Percentiles rank a stretch among this genome's conserved stretches.
phyloP scores from a whole-genome alignment of 495 filamentous ascomycete genomes.

The Viridothelium virens region DNA sequence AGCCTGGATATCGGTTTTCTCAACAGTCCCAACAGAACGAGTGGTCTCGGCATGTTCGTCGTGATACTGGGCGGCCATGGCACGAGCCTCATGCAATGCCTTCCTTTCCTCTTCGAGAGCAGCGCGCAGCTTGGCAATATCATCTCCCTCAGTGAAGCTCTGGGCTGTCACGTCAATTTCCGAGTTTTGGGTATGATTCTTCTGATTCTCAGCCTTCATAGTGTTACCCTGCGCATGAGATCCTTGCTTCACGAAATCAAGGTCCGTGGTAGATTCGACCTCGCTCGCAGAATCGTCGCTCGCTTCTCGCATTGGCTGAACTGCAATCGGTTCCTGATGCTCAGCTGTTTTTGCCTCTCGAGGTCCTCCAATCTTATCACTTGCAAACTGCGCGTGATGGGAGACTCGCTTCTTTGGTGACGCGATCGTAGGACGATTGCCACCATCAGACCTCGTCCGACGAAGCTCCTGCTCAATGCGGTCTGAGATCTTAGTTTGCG shows the following conservation, averaged over 20 bases:
- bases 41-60: neutral
- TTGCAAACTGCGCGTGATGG: neutral
- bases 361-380: neutral
- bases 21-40: neutral
- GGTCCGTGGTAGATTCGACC: slow-evolving; percentile 30
- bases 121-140: slow-evolving; percentile 29
- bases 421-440: neutral
- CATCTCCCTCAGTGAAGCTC: slow-evolving; percentile 26
- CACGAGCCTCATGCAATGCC: slow-evolving; percentile 11
- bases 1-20: neutral
- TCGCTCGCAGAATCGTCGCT: slow-evolving; percentile 19
- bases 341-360: neutral
- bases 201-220: neutral
- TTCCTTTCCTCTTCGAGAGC: slow-evolving; percentile 32
- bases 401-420: neutral
- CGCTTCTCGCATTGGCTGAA: neutral
- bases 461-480: slow-evolving; percentile 27
- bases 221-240: neutral
- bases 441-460: slow-evolving; percentile 22
- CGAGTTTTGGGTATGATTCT: neutral
- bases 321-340: neutral
- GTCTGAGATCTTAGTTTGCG: slow-evolving; percentile 27
- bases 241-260: slow-evolving; percentile 15
- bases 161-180: slow-evolving; percentile 24
- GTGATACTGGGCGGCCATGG: neutral